Base-by-base conservation (phyloP, 306 rosid genomes). In the Glycine tomentella region DNA sequence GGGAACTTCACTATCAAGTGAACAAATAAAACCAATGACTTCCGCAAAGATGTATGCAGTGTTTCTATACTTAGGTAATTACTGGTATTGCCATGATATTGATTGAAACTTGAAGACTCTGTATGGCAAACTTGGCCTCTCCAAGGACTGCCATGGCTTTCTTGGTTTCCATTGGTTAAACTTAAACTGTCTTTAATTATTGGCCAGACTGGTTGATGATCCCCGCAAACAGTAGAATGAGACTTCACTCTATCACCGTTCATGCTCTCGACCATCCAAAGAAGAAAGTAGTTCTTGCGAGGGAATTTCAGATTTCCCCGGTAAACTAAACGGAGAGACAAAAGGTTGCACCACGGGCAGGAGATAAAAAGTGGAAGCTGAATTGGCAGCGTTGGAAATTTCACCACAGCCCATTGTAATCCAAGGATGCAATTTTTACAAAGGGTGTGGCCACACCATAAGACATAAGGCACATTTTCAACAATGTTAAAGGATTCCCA, bases 401-500 rank as follows among this genome's bases (percentile, higher is more conserved):
- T 93, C 84, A 91, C 91, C 58, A 91, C 92, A 20, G 94, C 94
- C 97, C 97, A 93, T 66, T 91, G 94, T 79, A 93, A 80, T 51
- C 97, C 94, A 72, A 93, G 74, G 74, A 93, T 90, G 89, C 97
- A 93, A 76, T 90, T 91, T 85, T 93, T 93, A 82, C 97, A 93
- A 36, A 93, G 97, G 59, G 97, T 93, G 82, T 93, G 97, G 69
- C 96, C 97, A 70, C 97, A 93, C 96, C 96, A 93, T 68, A 93
- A 84, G 70, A 93, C 96, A 75, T 91, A 89, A 33, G 97, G 97
- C 70, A 91, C 96, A 49, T 93, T 93, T 79, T 93, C 97, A 81
- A 93, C 96, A 9, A 91, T 88, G 84, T 93, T 93, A 79, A 93
- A 91, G 34, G 97, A 93, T 77, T 91, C 98, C 90, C 92, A 89